Base-by-base conservation (phyloP, 192 early-diverging fungal species). In the Coemansia sp. region DNA sequence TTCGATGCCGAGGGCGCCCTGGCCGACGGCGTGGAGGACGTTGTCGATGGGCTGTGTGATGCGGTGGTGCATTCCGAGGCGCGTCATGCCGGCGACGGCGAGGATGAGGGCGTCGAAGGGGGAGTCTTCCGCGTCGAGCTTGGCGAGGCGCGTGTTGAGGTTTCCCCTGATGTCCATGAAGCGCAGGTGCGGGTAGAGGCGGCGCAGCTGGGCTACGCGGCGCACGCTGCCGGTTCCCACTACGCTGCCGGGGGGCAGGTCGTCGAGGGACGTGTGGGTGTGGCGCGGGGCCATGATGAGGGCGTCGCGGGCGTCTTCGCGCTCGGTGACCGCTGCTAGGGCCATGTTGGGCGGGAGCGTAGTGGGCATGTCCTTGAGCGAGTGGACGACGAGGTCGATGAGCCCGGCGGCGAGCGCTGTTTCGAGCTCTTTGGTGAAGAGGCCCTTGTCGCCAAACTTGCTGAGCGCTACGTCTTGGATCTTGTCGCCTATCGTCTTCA, bases 401-500 rank as follows among this genome's bases (percentile, higher is more conserved):
- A 71, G 70, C 6, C 84, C 65, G 9, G 84, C 77, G 14, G 83
- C 83, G 19, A 98, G 83, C 3, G 94, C 89, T 2, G 89, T 71
- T 69, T 97, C 95, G 3, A 97, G 86, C 60, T 97, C 95, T 67
- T 94, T 94, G 44, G 95, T 95, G 62, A 97, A 97, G 41, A 97
- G 79, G 0, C 91, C 88, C 64, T 94, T 96, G 63, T 92, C 88
- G 41, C 97, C 95, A 65, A 98, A 94, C 77, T 95, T 94, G 72
- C 81, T 89, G 48, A 98, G 84, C 4, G 97, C 89, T 6, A 89
- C 79, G 65, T 94, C 88, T 48, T 93, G 89, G 51, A 93, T 87
- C 68, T 92, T 87, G 83, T 98, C 97, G 19, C 91, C 92, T 0
- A 79, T 84, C 3, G 91, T 94, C 33, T 86, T 83, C 87, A 94